Evolutionary conservation across 1,139 yeast genomes (phyloP).

Genomic region (Saccharomyces hybrid): DNA sequence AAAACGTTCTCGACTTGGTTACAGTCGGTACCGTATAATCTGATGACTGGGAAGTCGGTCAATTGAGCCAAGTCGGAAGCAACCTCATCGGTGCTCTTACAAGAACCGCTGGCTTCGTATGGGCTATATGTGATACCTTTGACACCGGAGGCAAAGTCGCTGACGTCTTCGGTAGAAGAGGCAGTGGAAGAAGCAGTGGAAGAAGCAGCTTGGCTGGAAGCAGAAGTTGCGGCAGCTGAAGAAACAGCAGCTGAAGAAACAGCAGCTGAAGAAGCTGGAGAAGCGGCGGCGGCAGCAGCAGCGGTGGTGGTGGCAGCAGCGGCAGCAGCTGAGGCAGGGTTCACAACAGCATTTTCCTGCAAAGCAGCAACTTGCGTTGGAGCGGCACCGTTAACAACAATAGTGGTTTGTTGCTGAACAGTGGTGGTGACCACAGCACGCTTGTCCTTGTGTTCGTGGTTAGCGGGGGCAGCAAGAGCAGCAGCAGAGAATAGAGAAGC

Average conservation of each 20-base stretch:
- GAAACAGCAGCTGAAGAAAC: slow-evolving; percentile 25
- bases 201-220: slow-evolving; percentile 16
- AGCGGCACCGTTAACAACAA: slow-evolving; percentile 27
- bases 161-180: slow-evolving; percentile 23
- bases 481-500: slow-evolving; percentile 33
- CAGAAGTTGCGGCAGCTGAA: slow-evolving; percentile 19
- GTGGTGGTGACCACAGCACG: slow-evolving; percentile 41
- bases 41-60: slow-evolving; percentile 49
- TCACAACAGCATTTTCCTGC: slow-evolving; percentile 15
- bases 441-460: slow-evolving; percentile 43
- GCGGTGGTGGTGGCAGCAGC: slow-evolving; percentile 27
- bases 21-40: slow-evolving; percentile 83
- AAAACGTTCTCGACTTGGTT: slow-evolving; percentile 64
- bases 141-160: slow-evolving; percentile 34
- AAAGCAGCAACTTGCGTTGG: slow-evolving; percentile 13
- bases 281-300: slow-evolving; percentile 1
- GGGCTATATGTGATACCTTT: slow-evolving; percentile 81
- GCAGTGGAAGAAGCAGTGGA: slow-evolving; percentile 23
- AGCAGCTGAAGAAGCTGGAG: slow-evolving; percentile 21
- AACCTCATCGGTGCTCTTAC: slow-evolving; percentile 58
- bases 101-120: slow-evolving; percentile 59
- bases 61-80: slow-evolving; percentile 52
- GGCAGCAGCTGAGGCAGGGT: slow-evolving; percentile 24
- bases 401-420: slow-evolving; percentile 36
- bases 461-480: slow-evolving; percentile 35